phyloP scores from a whole-genome alignment of 768 basidiomycete genomes.

The Boletellus sp. region DNA sequence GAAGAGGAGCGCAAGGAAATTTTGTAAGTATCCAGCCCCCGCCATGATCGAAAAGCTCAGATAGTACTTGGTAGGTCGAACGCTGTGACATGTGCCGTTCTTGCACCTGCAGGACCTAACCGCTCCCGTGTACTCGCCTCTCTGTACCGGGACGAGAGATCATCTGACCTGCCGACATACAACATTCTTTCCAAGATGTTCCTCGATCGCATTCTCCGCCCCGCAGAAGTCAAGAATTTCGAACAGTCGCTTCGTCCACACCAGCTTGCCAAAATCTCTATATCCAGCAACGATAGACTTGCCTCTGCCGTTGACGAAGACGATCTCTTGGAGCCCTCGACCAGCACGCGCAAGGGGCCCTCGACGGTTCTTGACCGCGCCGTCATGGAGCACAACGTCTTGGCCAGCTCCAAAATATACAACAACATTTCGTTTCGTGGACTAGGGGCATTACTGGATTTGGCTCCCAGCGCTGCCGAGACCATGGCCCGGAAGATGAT shows the following conservation, averaged over 20 bases:
- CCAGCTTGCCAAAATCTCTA: slow-evolving; percentile 88
- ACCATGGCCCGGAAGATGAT: slow-evolving; percentile 99
- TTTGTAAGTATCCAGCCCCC: slow-evolving; percentile 55
- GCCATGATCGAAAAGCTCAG: slow-evolving; percentile 8
- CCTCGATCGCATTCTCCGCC: slow-evolving; percentile 92
- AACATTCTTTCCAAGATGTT: slow-evolving; percentile 98
- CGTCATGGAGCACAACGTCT: slow-evolving; percentile 97
- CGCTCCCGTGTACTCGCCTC: slow-evolving; percentile 91
- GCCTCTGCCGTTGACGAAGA: slow-evolving; percentile 65
- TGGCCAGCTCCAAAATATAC: slow-evolving; percentile 95
- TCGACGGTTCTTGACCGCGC: slow-evolving; percentile 95
- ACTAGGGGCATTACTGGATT: slow-evolving; percentile 83
- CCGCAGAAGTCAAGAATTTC: slow-evolving; percentile 86
- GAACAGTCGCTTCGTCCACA: slow-evolving; percentile 84
- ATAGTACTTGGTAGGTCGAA: slow-evolving; percentile 52
- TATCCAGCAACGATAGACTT: slow-evolving; percentile 78
- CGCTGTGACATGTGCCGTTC: slow-evolving; percentile 93
- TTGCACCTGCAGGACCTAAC: slow-evolving; percentile 96
- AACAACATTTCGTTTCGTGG: slow-evolving; percentile 96
- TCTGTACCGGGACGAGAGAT: slow-evolving; percentile 91
- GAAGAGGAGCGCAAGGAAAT: slow-evolving; percentile 90
- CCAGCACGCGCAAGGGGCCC: slow-evolving; percentile 83
- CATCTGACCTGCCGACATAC: slow-evolving; percentile 71
- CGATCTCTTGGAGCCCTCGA: slow-evolving; percentile 47
- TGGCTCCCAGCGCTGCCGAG: slow-evolving; percentile 91